These are phyloP conservation scores for Nothophoma quercina DNA, from an alignment of 2,329 filamentous ascomycete species.

Conservation along the genomic window DNA sequence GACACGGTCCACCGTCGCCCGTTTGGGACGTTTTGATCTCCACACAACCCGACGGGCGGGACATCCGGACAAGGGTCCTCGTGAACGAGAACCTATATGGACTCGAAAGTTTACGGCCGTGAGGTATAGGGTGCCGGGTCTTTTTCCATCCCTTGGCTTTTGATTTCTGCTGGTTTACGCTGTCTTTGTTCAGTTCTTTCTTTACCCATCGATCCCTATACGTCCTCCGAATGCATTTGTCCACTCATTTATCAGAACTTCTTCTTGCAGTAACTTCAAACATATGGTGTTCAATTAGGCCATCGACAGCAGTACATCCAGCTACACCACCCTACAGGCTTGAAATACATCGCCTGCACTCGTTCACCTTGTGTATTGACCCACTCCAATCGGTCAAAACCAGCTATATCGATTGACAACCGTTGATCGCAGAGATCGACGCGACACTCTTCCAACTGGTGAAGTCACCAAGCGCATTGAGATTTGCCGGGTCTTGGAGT, in stretches of 20 bases:
- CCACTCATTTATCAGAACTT: neutral
- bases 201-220: neutral
- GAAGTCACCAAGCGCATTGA: neutral
- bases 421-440: neutral
- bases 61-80: constrained; percentile 35
- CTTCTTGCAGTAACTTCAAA: neutral
- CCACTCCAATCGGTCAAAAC: neutral
- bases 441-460: neutral
- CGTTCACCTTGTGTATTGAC: neutral
- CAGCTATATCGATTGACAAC: too few species aligned
- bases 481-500: neutral
- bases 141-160: constrained; percentile 21
- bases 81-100: constrained; percentile 38
- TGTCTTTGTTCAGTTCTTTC: neutral
- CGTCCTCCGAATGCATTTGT: neutral
- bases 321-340: neutral
- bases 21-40: constrained; percentile 33
- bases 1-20: constrained; percentile 29
- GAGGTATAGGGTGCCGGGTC: constrained; percentile 16
- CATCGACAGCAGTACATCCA: neutral
- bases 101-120: neutral
- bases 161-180: constrained; percentile 1
- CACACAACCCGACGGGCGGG: constrained; percentile 33
- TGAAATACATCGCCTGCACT: neutral
- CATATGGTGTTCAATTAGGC: neutral